Conservation (phyloP, 2,329 filamentous ascomycete genomes). For the Pseudogymnoascus sp. region DNA sequence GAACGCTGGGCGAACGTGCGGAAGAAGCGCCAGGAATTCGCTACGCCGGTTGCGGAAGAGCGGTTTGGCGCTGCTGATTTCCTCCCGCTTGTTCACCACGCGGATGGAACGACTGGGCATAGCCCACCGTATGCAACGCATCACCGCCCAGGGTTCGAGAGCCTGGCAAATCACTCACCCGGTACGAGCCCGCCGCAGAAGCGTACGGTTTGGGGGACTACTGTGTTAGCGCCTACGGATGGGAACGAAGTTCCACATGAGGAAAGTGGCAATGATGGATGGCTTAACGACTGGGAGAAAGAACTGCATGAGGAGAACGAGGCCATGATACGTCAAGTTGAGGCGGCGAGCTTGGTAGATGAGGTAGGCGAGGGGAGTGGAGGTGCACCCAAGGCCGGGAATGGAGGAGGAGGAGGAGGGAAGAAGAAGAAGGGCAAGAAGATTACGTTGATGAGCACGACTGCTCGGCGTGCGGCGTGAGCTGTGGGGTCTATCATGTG, state of each 20-base stretch:
- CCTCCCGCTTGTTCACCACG: conserved; percentile 43
- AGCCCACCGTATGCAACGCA: conserved; percentile 48
- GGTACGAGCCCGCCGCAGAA: conserved; percentile 71
- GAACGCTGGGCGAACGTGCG: conserved; percentile 52
- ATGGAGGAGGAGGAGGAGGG: conserved; percentile 24
- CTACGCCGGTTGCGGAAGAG: conserved; percentile 26
- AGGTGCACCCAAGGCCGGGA: conserved; percentile 21
- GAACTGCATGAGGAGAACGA: conserved; percentile 59
- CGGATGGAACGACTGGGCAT: conserved; percentile 37
- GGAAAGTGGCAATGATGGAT: conserved; percentile 60
- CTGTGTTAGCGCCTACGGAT: conserved; percentile 48
- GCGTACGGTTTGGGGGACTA: conserved; percentile 90
- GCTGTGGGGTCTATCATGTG: not conserved
- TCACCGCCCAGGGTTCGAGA: conserved; percentile 53
- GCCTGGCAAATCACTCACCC: conserved; percentile 55
- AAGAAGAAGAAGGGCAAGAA: conserved; percentile 67
- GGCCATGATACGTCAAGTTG: conserved; percentile 49
- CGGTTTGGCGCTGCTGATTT: conserved; percentile 52
- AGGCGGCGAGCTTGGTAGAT: conserved; percentile 40
- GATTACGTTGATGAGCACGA: conserved; percentile 63
- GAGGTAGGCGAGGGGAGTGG: conserved; percentile 20
- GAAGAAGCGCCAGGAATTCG: conserved; percentile 44
- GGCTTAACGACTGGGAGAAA: conserved; percentile 77
- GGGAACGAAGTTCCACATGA: conserved; percentile 10
- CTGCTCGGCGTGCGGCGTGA: conserved; percentile 33